Percentiles rank a stretch among this genome's conserved stretches.
Conservation (phyloP, 495 filamentous ascomycete species). For the Platismatia glauca region DNA sequence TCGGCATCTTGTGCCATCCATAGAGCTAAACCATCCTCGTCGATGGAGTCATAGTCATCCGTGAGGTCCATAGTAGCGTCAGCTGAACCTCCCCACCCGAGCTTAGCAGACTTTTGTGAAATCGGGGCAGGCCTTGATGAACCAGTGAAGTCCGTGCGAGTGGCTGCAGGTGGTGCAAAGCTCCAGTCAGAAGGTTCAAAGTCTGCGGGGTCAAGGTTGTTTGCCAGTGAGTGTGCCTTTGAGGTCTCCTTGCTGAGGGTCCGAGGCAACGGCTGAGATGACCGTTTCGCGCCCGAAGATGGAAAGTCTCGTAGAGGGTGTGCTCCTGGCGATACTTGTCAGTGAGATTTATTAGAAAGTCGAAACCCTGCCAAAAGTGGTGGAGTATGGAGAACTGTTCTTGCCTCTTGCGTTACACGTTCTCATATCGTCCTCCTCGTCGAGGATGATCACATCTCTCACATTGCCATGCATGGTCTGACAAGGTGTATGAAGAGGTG, state of each 20-base stretch:
- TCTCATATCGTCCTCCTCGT: neutral
- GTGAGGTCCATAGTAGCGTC: neutral
- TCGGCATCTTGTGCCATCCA: constrained; percentile 5
- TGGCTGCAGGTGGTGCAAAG: neutral
- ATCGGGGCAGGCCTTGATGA: neutral
- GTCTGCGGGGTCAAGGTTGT: neutral
- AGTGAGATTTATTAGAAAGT: neutral
- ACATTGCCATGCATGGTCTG: neutral
- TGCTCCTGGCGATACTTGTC: neutral
- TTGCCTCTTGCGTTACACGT: neutral
- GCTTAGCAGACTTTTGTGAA: neutral
- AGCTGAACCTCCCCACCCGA: neutral
- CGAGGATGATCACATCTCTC: neutral
- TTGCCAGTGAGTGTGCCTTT: neutral
- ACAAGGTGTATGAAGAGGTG: neutral
- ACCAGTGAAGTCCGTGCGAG: neutral
- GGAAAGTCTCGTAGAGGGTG: neutral
- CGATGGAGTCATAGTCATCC: constrained; percentile 3
- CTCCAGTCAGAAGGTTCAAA: neutral
- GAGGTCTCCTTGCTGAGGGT: neutral
- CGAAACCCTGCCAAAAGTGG: neutral
- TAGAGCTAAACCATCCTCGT: neutral
- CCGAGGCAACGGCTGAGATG: neutral
- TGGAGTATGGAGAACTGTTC: neutral
- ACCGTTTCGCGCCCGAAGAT: neutral